Conservation (phyloP, 2,329 filamentous ascomycete genomes). For the Curvularia spicifera region DNA sequence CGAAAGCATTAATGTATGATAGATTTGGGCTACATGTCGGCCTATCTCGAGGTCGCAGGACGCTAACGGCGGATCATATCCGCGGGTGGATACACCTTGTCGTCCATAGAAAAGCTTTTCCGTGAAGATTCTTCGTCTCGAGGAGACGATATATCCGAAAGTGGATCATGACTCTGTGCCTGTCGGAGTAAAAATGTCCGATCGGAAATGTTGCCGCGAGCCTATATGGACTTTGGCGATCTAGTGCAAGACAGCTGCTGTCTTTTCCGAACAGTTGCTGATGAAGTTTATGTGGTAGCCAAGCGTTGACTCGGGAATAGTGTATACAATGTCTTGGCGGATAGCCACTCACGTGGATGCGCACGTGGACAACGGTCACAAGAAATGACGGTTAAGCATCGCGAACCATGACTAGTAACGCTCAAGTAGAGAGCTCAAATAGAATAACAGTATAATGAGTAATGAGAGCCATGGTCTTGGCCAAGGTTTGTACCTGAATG, state of each 20-base stretch:
- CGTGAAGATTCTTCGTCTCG: slow-evolving; percentile 34
- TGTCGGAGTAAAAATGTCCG: slow-evolving; percentile 20
- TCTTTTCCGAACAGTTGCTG: not conserved
- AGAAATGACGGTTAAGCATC: not conserved
- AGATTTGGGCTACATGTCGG: slow-evolving; percentile 20
- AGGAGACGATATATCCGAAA: slow-evolving; percentile 30
- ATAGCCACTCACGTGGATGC: not conserved
- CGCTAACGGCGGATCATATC: slow-evolving; percentile 17
- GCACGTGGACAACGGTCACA: slow-evolving; percentile 18
- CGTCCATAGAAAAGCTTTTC: slow-evolving; percentile 36
- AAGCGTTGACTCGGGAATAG: slow-evolving; percentile 15
- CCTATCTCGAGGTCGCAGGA: slow-evolving; percentile 22
- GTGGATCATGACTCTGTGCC: slow-evolving; percentile 28
- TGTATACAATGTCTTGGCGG: slow-evolving; percentile 13
- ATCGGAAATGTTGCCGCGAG: slow-evolving; percentile 5
- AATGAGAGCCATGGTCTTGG: slow-evolving; percentile 5
- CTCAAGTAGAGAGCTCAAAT: slow-evolving; percentile 15
- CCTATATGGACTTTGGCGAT: not conserved
- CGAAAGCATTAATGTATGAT: slow-evolving; percentile 15
- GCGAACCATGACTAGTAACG: not conserved
- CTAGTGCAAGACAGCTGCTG: not conserved
- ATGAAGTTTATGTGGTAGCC: not conserved
- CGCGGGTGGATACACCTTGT: slow-evolving; percentile 23
- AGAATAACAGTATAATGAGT: slow-evolving; percentile 15
- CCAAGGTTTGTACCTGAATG: slow-evolving; percentile 9